Evolutionary conservation across 1,284 basidiomycete genomes (phyloP), one percentile per base, ranked within the genome.

Genomic region (Cryptococcus hybrid): DNA sequence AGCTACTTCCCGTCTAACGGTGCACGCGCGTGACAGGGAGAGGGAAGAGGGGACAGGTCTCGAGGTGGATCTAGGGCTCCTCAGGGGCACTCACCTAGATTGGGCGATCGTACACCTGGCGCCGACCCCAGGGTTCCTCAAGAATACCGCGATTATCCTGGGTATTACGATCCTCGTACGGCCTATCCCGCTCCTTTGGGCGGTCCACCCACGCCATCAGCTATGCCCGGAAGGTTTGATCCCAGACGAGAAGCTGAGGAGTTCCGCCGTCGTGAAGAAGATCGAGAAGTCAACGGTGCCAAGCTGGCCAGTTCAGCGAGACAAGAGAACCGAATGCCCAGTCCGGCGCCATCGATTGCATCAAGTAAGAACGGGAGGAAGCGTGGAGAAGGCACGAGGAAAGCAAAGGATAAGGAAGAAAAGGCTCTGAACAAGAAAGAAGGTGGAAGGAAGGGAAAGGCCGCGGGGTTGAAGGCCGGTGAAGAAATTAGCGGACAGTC

Each of bases 11-110:
- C n/a, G n/a, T n/a, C n/a, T n/a, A n/a, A n/a, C n/a, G n/a, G n/a
- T n/a, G n/a, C n/a, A n/a, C n/a, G n/a, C n/a, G n/a, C n/a, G n/a
- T n/a, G n/a, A n/a, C n/a, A n/a, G n/a, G n/a, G n/a, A n/a, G n/a
- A n/a, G n/a, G n/a, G n/a, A n/a, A n/a, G n/a, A n/a, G n/a, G n/a
- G n/a, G n/a, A n/a, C n/a, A n/a, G n/a, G n/a, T n/a, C n/a, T n/a
- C n/a, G n/a, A n/a, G n/a, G n/a, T n/a, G n/a, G n/a, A 61, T 6
- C 37, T 57, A 47, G 56, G 51, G 54, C 53, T 9, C 52, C 52
- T 18, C 54, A 36, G 18, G 67, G 69, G 2, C 69, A 68, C 9
- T 73, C 73, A 2, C 71, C 71, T 6, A 58, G 74, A 44, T 59
- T 70, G 54, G 56, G 51, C 3, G 70, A 74, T 44, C 62, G 68